Evolutionary conservation across 2,329 filamentous ascomycete genomes (phyloP), one percentile per base, ranked within the genome.

Genomic region (Paracorniculantispora psalliotae): DNA sequence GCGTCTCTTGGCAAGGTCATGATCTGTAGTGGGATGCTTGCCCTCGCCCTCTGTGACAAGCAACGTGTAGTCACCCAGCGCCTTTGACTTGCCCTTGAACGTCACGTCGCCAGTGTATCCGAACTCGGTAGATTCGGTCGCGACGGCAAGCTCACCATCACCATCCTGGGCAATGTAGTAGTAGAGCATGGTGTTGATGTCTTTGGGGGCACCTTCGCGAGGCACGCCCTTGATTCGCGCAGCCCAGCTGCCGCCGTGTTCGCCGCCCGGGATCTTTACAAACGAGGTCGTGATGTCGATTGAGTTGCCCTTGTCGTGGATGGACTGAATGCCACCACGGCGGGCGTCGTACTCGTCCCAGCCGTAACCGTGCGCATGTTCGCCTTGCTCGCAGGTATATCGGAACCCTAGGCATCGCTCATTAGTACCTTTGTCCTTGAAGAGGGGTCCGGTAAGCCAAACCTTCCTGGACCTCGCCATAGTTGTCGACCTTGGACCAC

Each of bases 341-440:
- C 94, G 83, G 23, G 92, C 87, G 74, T 99, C 94, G 72, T 96
- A 99, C 71, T 96, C 91, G 68, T 97, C 92, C 94, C 94, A 99
- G 62, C 94, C 94, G 72, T 99, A 99, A 59, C 93, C 93, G 50
- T 86, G 89, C 82, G 99, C 96, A 64, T 89, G 89, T 71, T 96
- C 91, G 72, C 94, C 85, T 72, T 99, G 94, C 73, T 97, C 94
- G 75, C 94, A 99, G 0, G 94, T 97, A 72, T 96, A 92, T 64
- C 94, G 87, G 67, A 97, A 89, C 67, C 87, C 91, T 94, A 69
- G 4, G 4, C 35, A 8, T 1, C 9, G 57, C 26, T 21, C 21
- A 61, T 50, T 12, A 50, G 55, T 19, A 12, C 44, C 3, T 7
- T 8, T 9, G 3, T 15, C 13, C 7, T 15, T n/a, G 30, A 57